phyloP scores from a whole-genome alignment of 768 basidiomycete species.

The Rickenella mellea region DNA sequence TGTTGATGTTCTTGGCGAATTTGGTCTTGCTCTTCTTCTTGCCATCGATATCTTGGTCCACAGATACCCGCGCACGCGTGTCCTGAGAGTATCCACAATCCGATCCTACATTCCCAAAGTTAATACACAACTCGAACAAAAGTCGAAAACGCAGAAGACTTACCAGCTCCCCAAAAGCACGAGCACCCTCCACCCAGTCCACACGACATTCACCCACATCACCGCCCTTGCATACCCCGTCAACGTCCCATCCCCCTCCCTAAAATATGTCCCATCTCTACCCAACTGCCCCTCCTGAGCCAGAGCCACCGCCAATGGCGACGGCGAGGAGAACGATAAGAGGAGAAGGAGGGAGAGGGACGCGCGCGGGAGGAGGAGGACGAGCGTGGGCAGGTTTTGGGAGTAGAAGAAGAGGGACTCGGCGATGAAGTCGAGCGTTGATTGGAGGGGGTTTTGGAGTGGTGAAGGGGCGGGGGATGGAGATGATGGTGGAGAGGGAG shows the following conservation, averaged over 20 bases:
- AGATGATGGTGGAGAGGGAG: constrained; percentile 6
- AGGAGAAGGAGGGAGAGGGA: constrained; percentile 66
- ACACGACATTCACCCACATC: constrained; percentile 69
- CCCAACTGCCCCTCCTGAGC: constrained; percentile 35
- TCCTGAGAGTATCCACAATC: constrained; percentile 71
- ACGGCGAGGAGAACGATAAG: constrained; percentile 48
- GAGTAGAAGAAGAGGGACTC: constrained; percentile 79
- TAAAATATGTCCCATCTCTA: constrained; percentile 74
- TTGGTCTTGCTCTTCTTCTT: constrained; percentile 69
- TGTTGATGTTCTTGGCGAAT: constrained; percentile 52
- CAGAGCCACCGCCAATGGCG: constrained; percentile 35
- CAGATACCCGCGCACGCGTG: constrained; percentile 75
- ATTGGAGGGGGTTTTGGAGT: background rate
- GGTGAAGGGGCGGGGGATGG: background rate
- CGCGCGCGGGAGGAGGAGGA: constrained; percentile 76
- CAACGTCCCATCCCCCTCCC: constrained; percentile 48
- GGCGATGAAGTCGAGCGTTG: constrained; percentile 47
- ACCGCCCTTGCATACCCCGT: constrained; percentile 73
- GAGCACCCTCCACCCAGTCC: constrained; percentile 68
- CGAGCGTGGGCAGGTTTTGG: constrained; percentile 77
- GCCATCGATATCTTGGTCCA: constrained; percentile 78
- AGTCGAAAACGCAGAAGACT: constrained; percentile 13
- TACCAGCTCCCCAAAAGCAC: constrained; percentile 67
- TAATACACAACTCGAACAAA: background rate
- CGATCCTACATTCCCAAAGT: constrained; percentile 37